phyloP scores from a whole-genome alignment of 208 protist species.

The Crithidia thermophila region DNA sequence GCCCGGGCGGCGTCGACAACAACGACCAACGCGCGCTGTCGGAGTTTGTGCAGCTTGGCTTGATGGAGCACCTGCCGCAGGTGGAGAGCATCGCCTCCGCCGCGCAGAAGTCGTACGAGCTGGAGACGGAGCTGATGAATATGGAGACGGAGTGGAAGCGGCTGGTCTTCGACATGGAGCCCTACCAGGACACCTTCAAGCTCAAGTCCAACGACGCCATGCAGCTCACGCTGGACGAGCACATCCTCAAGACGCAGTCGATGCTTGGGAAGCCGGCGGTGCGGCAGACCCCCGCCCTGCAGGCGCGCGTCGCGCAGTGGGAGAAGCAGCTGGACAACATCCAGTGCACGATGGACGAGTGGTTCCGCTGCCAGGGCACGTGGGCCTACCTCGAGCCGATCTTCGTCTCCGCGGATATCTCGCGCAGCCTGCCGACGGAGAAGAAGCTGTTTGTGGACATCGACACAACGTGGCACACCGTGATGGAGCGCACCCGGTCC shows the following conservation, averaged over 20 bases:
- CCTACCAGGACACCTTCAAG: slow-evolving; percentile 94
- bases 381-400: slow-evolving; percentile 98
- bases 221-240: slow-evolving; percentile 95
- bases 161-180: slow-evolving; percentile 93
- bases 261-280: slow-evolving; percentile 95
- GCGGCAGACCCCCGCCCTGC: slow-evolving; percentile 85
- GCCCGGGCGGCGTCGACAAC: slow-evolving; percentile 77
- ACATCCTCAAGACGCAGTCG: slow-evolving; percentile 96
- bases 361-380: slow-evolving; percentile 95
- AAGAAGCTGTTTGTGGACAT: slow-evolving; percentile 94
- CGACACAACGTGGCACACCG: slow-evolving; percentile 93
- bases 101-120: slow-evolving; percentile 90
- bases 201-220: slow-evolving; percentile 94
- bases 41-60: slow-evolving; percentile 87
- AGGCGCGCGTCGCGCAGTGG: slow-evolving; percentile 92
- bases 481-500: slow-evolving; percentile 91
- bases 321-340: slow-evolving; percentile 93
- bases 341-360: slow-evolving; percentile 96
- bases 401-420: slow-evolving; percentile 96
- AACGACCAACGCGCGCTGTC: slow-evolving; percentile 83
- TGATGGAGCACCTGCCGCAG: slow-evolving; percentile 79
- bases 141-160: slow-evolving; percentile 95
- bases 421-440: slow-evolving; percentile 96
- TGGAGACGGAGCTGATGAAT: slow-evolving; percentile 92
- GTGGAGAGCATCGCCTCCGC: slow-evolving; percentile 90